Base-by-base conservation (phyloP, 2,329 filamentous ascomycete species). In the Colletotrichum scovillei region DNA sequence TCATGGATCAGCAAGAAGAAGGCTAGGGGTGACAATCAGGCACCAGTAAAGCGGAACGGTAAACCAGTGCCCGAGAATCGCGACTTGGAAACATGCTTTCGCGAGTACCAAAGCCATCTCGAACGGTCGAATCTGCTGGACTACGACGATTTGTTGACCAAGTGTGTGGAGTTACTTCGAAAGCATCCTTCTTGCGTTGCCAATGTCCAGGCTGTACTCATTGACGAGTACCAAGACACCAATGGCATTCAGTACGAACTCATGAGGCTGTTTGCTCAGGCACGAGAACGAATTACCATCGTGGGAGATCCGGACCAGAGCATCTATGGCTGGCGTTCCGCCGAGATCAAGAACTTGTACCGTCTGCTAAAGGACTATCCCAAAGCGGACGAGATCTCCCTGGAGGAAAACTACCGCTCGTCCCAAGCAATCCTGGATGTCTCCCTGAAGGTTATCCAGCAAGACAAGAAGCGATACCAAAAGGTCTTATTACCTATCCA, bases 211-310 rank as follows among this genome's bases (percentile, higher is more conserved):
- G 91, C 94, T 0, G 95, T 98, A 7, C 87, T 99, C 58, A 97
- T 99, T 75, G 96, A 99, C 80, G 96, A 99, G 80, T 99, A 98
- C 75, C 96, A 99, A 82, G 96, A 99, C 83, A 98, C 96, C 8
- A 99, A 98, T 80, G 90, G 94, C 24, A 92, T 98, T 5, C 96
- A 99, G 81, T 98, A 97, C 78, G 95, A 98, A 77, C 86, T 99
- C 55, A 98, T 98, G 95, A 92, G 90, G 75, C 88, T 98, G 0
- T 92, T 99, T 78, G 94, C 95, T 1, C 91, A 94, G 73, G 84
- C 87, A 26, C 88, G 89, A 56, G 89, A 90, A 69, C 89, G 91
- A n/a, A 96, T 98, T 76, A 98, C 96, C 0, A 94, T 98, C 73
- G 97, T 99, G 5, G 97, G 96, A 42, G 96, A 99, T 80, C 96